These are phyloP conservation scores for Cylindrotheca closterium DNA, from an alignment of 108 stramenopile genomes.

Conservation along the genomic window DNA sequence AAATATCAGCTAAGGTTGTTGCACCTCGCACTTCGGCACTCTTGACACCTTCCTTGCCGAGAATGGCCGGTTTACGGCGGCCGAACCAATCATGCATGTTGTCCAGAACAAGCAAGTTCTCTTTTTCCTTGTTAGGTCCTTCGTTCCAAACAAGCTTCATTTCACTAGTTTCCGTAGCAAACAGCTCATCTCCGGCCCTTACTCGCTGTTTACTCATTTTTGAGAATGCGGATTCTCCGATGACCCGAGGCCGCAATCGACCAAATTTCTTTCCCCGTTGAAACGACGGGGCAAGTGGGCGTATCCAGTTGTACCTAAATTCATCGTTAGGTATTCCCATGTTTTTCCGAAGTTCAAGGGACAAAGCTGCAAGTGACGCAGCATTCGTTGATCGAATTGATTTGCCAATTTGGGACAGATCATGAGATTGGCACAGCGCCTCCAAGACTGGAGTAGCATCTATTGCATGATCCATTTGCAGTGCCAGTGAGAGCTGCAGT, in stretches of 20 bases:
- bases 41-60: slow-evolving; percentile 82
- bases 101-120: slow-evolving; percentile 67
- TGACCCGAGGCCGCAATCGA: slow-evolving; percentile 38
- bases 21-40: slow-evolving; percentile 72
- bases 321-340: slow-evolving; percentile 13
- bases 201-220: not conserved
- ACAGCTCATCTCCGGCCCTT: slow-evolving; percentile 2
- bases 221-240: slow-evolving; percentile 45
- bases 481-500: slow-evolving; percentile 50
- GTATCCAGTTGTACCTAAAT: slow-evolving; percentile 43
- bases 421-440: slow-evolving; percentile 20
- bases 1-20: slow-evolving; percentile 70
- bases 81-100: slow-evolving; percentile 86
- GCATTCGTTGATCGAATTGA: slow-evolving; percentile 9
- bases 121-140: slow-evolving; percentile 69
- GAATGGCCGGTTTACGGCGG: slow-evolving; percentile 54
- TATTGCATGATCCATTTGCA: slow-evolving; percentile 30
- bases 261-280: slow-evolving; percentile 40
- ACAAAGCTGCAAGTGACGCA: slow-evolving; percentile 49
- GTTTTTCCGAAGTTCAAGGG: slow-evolving; percentile 26
- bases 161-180: slow-evolving; percentile 38
- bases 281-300: slow-evolving; percentile 73
- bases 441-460: slow-evolving; percentile 30
- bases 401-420: slow-evolving; percentile 12
- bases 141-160: slow-evolving; percentile 76